These are phyloP conservation scores for Zygosaccharomyces pseudobailii DNA, from an alignment of 1,139 yeast genomes.

Conservation along the genomic window DNA sequence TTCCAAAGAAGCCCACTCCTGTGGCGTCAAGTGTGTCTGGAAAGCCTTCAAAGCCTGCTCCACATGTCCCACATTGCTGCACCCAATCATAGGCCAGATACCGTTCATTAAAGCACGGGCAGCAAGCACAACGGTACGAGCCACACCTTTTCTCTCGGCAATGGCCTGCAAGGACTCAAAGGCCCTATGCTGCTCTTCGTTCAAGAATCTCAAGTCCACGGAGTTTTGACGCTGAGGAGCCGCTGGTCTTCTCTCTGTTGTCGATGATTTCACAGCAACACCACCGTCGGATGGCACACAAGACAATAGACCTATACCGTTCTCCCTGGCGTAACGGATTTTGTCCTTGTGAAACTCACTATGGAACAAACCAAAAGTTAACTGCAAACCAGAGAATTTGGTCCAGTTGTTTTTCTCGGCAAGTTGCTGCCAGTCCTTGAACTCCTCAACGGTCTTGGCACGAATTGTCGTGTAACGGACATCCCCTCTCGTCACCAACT, in stretches of 20 bases:
- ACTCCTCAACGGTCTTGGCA: background rate
- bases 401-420: background rate
- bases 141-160: background rate
- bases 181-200: background rate
- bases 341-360: background rate
- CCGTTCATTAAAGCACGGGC: background rate
- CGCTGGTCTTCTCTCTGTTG: background rate
- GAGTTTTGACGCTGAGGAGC: background rate
- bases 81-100: background rate
- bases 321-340: background rate
- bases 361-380: background rate
- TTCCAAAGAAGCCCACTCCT: background rate
- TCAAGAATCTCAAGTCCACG: background rate
- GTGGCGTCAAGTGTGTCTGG: background rate
- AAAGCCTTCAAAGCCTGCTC: background rate
- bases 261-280: background rate
- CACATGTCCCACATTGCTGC: background rate
- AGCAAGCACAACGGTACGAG: background rate
- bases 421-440: background rate
- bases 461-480: background rate
- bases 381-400: background rate
- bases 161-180: background rate
- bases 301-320: background rate
- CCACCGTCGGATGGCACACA: slow-evolving; percentile 4
- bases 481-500: background rate